Base-by-base conservation (phyloP, 2,329 filamentous ascomycete genomes). In the Neofusicoccum kwambonambiense region DNA sequence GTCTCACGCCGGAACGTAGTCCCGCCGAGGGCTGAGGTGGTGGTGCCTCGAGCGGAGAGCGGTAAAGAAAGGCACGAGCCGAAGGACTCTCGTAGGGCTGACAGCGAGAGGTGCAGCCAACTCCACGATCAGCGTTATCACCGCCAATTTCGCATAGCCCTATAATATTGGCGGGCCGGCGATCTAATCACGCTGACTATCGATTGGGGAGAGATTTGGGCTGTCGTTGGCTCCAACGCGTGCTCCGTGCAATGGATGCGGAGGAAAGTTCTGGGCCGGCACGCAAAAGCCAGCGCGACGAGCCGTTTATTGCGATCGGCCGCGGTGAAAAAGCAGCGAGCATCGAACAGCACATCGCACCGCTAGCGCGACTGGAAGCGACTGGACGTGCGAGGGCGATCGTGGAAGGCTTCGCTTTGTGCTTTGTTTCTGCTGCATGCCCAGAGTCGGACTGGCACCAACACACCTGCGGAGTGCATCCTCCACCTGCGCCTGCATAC, bases 381-480 rank as follows among this genome's bases (percentile, higher is more conserved):
- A 39, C 37, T 39, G 56, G 41, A 47, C 56, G 56, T 47, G 56
- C 41, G 41, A 37, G n/a, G 41, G 42, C 41, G 56, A 60, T 60
- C 41, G 42, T 47, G n/a, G 22, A 45, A 60, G 56, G 56, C 56
- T 60, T 60, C 56, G 56, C 56, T 27, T 37, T 60, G 42, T 60
- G 56, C 42, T 60, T 60, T 34, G 27, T 47, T 60, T 37, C 42
- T 45, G 56, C 56, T 22, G 56, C 56, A 47, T 45, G 11, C 54
- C 15, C 11, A 22, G 22, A 34, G 11, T 5, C 11, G 31, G 12
- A 31, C 37, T 39, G 11, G 22, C 12, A 4, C 47, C 9, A 34
- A 5, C 15, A 6, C 47, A 50, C 12, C 11, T 15, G 47, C 13
- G 4, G 15, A 27, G 22, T 34, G 11, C 12, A 34, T 50, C 12